These are phyloP conservation scores for Flaveria brownii DNA, from an alignment of 129 eudicot species.

Conservation along the genomic window DNA sequence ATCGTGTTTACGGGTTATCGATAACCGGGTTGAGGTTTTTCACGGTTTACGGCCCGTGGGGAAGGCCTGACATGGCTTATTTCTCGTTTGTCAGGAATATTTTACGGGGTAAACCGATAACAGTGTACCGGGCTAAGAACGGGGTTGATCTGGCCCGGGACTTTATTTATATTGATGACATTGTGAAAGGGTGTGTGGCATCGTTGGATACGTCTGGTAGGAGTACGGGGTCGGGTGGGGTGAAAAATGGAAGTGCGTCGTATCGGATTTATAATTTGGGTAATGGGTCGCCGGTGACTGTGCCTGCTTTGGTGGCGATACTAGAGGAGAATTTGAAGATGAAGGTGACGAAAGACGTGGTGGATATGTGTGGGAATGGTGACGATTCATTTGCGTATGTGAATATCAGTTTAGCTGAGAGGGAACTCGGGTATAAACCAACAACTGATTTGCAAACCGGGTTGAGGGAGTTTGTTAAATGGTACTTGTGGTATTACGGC, in stretches of 20 bases:
- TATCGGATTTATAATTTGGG: conserved; percentile 66
- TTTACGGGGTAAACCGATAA: conserved; percentile 44
- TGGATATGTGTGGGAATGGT: conserved; percentile 52
- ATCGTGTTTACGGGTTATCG: conserved; percentile 52
- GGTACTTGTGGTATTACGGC: conserved; percentile 67
- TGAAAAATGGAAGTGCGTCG: conserved; percentile 44
- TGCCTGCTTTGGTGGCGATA: conserved; percentile 52
- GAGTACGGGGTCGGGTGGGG: conserved; percentile 52
- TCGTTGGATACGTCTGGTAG: conserved; percentile 56
- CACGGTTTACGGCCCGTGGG: conserved; percentile 69
- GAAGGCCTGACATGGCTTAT: conserved; percentile 67
- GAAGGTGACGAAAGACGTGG: conserved; percentile 50
- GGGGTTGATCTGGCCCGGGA: conserved; percentile 49
- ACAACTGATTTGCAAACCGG: conserved; percentile 70
- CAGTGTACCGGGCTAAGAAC: conserved; percentile 48
- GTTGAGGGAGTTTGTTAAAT: conserved; percentile 65
- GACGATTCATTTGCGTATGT: conserved; percentile 54
- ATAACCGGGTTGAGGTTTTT: conserved; percentile 57
- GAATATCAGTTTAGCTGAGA: conserved; percentile 62
- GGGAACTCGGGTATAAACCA: conserved; percentile 68
- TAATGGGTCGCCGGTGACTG: conserved; percentile 47
- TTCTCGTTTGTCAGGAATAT: conserved; percentile 43
- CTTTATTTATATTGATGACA: conserved; percentile 56
- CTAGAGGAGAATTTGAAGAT: conserved; percentile 60
- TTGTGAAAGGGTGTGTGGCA: conserved; percentile 58